Evolutionary conservation across 352 stramenopile genomes (phyloP), one percentile per base, ranked within the genome.

Genomic region (Phytophthora foliorum): DNA sequence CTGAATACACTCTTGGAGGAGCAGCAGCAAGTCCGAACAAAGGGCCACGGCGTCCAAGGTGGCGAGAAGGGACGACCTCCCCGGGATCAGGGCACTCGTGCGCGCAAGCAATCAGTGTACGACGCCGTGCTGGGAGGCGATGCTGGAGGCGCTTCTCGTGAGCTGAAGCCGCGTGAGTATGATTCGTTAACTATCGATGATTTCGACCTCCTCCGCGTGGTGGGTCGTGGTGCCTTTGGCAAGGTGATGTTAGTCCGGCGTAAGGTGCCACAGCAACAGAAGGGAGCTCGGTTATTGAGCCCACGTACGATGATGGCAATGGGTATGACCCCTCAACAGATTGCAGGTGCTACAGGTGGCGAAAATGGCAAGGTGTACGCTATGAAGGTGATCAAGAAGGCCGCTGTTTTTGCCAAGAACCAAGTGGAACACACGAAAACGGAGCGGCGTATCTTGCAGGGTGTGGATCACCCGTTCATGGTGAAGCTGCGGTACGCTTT

Each of bases 151-250:
- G 46, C 63, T n/a, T 31, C 61, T 49, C 63, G 52, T 2, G 63
- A 78, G 36, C 48, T 78, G 17, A 66, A 76, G 56, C 74, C 67
- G 11, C 71, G 74, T 7, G 79, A 82, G 53, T 81, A 92, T 46
- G 83, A 88, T 25, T 74, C 77, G 3, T 66, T 97, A 45, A 84
- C 71, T 3, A 90, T 98, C 17, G 93, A 98, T 34, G 97, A 99
- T 67, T 99, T 99, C 75, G 91, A 99, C 62, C 74, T 99, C 3
- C 81, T 99, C 22, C 97, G 94, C 24, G 97, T 99, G 3, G 97
- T 99, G 14, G 98, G 98, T 5, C 97, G 98, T 69, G 98, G 98
- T 27, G 95, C 95, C 1, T 99, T 99, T 72, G 97, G 97, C 19
- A 98, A 98, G 65, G 97, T 99, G 13, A 94, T 97, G 81, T 64